phyloP scores from a whole-genome alignment of 805 yeast genomes.

The Zygosaccharomyces gambellarensis region DNA sequence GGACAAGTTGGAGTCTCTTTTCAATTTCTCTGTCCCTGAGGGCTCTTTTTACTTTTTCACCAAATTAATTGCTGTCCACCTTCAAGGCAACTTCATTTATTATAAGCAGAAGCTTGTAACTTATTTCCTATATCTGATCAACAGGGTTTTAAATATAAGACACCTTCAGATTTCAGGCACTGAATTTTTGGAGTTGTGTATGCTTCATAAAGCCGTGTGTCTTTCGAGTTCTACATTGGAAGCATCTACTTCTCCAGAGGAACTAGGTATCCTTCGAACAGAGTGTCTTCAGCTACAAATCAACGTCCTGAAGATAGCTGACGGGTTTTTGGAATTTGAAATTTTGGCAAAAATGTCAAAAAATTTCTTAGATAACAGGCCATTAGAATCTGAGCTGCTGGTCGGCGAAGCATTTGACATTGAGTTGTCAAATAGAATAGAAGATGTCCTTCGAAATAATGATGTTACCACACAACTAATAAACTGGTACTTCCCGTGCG shows the following conservation, averaged over 20 bases:
- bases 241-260: neutral
- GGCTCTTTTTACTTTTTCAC: conserved; percentile 14
- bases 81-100: conserved; percentile 1
- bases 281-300: conserved; percentile 12
- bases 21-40: conserved; percentile 7
- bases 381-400: neutral
- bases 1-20: conserved; percentile 15
- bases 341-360: conserved; percentile 6
- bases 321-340: conserved; percentile 22
- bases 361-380: conserved; percentile 3
- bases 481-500: neutral
- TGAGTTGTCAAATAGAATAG: conserved; percentile 5
- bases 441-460: conserved; percentile 5
- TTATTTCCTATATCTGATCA: conserved; percentile 16
- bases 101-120: conserved; percentile 9
- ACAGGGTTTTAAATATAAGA: conserved; percentile 10
- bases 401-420: neutral
- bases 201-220: conserved; percentile 15
- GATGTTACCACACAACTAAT: neutral
- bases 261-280: neutral
- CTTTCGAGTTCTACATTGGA: neutral
- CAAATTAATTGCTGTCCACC: conserved; percentile 16
- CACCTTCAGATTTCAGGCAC: conserved; percentile 18
- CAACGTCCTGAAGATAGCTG: conserved; percentile 14
- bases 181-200: conserved; percentile 20